Conservation (phyloP, 2,329 filamentous ascomycete species). For the Alternaria consortialis region DNA sequence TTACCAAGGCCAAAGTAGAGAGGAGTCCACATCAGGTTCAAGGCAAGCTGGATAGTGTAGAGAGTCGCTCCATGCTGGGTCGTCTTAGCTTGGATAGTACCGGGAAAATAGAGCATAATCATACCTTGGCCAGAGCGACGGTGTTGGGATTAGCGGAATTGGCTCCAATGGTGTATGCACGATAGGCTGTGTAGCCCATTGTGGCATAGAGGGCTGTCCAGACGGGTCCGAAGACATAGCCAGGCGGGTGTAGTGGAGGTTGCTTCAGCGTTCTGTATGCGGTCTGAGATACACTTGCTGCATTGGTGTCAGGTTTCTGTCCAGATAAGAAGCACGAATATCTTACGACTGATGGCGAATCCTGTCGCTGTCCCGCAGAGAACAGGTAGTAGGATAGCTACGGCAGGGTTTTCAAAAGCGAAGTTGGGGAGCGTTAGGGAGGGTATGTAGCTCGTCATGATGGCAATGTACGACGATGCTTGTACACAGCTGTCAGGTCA, state of each 20-base stretch:
- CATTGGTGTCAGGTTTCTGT: constrained; percentile 1
- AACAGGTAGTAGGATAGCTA: constrained; percentile 79
- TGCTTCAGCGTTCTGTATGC: constrained; percentile 74
- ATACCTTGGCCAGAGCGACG: constrained; percentile 66
- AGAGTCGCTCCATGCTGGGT: constrained; percentile 73
- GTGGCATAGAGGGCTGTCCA: constrained; percentile 69
- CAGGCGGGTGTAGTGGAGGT: constrained; percentile 65
- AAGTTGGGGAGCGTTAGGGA: constrained; percentile 76
- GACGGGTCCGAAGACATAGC: constrained; percentile 66
- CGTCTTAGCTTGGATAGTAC: constrained; percentile 7
- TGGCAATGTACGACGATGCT: constrained; percentile 44
- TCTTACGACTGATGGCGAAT: constrained; percentile 71
- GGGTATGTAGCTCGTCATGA: constrained; percentile 83
- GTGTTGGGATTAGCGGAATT: constrained; percentile 60
- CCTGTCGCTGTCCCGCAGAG: constrained; percentile 77
- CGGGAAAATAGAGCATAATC: not conserved
- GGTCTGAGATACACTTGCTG: constrained; percentile 56
- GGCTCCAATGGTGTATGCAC: constrained; percentile 72
- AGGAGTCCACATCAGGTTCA: constrained; percentile 92
- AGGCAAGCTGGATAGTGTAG: constrained; percentile 83
- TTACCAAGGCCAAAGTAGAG: constrained; percentile 84
- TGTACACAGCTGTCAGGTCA: not conserved
- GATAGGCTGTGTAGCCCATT: constrained; percentile 91
- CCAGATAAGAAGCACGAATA: not conserved
- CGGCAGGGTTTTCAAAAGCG: constrained; percentile 75